Evolutionary conservation across 176 grass and related monocot species (phyloP).

Genomic region (Typha latifolia): DNA sequence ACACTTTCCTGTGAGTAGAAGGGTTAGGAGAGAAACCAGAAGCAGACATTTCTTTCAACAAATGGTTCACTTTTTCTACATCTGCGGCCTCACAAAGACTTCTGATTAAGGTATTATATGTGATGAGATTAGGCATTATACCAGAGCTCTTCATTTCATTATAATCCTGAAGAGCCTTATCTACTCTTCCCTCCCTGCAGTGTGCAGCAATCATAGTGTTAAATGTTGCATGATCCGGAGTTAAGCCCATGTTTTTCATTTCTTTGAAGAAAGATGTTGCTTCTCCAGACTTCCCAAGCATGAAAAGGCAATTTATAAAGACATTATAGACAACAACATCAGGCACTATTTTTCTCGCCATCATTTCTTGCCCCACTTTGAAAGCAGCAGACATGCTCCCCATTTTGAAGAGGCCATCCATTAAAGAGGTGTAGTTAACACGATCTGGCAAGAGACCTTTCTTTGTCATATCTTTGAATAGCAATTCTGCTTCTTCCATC

Average conservation of each 20-base stretch:
- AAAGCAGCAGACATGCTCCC: conserved; percentile 55
- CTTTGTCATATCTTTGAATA: conserved; percentile 47
- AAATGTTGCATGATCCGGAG: conserved; percentile 69
- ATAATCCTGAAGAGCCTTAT: conserved; percentile 49
- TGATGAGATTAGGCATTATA: conserved; percentile 73
- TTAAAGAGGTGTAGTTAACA: conserved; percentile 80
- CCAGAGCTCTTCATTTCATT: conserved; percentile 42
- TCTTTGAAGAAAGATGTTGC: conserved; percentile 57
- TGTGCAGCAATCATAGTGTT: conserved; percentile 72
- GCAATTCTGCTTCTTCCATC: conserved; percentile 45
- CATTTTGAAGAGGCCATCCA: conserved; percentile 70
- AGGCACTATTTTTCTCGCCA: conserved; percentile 45
- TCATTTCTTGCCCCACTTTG: conserved; percentile 62
- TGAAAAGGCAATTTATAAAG: conserved; percentile 87
- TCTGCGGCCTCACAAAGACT: conserved; percentile 37
- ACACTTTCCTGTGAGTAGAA: conserved; percentile 42
- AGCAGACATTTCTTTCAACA: conserved; percentile 55
- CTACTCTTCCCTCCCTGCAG: conserved; percentile 48
- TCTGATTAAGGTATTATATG: conserved; percentile 51
- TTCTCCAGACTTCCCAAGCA: conserved; percentile 42
- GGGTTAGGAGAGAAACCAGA: conserved; percentile 38
- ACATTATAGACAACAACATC: conserved; percentile 89
- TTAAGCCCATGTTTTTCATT: conserved; percentile 69
- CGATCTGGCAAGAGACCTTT: conserved; percentile 46
- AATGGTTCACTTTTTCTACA: conserved; percentile 40